These are phyloP conservation scores for Thelonectria blattea DNA, from an alignment of 2,329 filamentous ascomycete species.

Conservation along the genomic window DNA sequence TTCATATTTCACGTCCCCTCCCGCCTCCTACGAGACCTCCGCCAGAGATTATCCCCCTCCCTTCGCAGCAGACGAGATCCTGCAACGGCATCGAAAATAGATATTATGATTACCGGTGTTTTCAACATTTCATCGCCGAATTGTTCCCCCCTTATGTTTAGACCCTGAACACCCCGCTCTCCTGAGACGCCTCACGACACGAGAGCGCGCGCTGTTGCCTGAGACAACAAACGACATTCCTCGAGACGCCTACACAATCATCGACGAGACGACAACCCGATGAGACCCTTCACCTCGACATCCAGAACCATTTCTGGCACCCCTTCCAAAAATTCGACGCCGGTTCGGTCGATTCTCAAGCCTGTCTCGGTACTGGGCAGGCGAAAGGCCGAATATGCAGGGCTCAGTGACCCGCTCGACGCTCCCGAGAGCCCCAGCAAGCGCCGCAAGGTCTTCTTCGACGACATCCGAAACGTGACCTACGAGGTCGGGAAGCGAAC, in stretches of 20 bases:
- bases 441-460: conserved; percentile 63
- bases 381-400: conserved; percentile 52
- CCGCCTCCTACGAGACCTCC: conserved; percentile 18
- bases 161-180: conserved; percentile 27
- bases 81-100: not conserved
- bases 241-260: conserved; percentile 21
- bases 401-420: conserved; percentile 48
- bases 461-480: conserved; percentile 62
- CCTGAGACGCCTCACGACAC: conserved; percentile 19
- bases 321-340: conserved; percentile 44
- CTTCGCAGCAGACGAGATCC: not conserved
- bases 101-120: conserved; percentile 36
- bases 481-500: conserved; percentile 60
- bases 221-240: conserved; percentile 33
- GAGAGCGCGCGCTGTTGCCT: conserved; percentile 31
- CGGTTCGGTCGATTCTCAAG: conserved; percentile 62
- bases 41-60: conserved; percentile 4
- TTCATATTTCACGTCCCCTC: conserved; percentile 22
- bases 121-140: conserved; percentile 28
- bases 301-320: conserved; percentile 44
- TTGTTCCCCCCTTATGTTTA: conserved; percentile 34
- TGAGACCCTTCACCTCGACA: conserved; percentile 43
- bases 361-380: conserved; percentile 52
- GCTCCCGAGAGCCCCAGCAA: conserved; percentile 54
- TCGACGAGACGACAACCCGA: conserved; percentile 22